These are phyloP conservation scores for Cyanophora paradoxa DNA, from an alignment of 78 protist genomes.

Conservation along the genomic window DNA sequence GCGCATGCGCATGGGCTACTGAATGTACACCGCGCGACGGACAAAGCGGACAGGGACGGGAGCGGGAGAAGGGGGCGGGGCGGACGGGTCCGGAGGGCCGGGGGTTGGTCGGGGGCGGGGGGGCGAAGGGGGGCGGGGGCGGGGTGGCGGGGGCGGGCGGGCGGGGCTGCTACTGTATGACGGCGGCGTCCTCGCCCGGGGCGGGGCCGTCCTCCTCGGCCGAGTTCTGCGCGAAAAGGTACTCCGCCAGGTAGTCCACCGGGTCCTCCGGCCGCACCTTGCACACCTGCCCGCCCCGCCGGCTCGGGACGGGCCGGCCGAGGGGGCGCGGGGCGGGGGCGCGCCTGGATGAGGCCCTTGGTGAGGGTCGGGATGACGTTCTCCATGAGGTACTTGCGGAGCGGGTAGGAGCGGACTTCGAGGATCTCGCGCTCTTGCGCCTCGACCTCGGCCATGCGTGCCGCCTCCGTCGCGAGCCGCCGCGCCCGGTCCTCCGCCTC, in stretches of 20 bases:
- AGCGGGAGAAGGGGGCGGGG: too few species aligned
- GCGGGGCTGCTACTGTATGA: too few species aligned
- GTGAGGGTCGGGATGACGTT: slow-evolving; percentile 65
- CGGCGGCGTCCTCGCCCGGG: too few species aligned
- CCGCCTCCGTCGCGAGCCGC: neutral
- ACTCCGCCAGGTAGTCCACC: slow-evolving; percentile 65
- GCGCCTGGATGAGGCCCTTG: slow-evolving; percentile 2
- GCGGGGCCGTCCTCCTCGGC: too few species aligned
- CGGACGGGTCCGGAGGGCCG: too few species aligned
- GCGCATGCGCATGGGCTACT: too few species aligned
- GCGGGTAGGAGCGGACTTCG: slow-evolving; percentile 31
- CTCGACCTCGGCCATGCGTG: neutral
- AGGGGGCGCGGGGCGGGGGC: neutral
- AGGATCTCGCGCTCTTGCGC: slow-evolving; percentile 32
- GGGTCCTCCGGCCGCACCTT: slow-evolving; percentile 67
- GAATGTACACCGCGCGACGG: too few species aligned
- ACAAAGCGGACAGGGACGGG: too few species aligned
- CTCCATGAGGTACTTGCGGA: slow-evolving; percentile 41
- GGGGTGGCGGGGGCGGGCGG: too few species aligned
- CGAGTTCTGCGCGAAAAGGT: slow-evolving; percentile 38
- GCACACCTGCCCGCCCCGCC: too few species aligned
- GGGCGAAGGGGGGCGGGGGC: too few species aligned
- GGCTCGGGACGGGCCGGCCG: neutral
- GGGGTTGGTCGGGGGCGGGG: too few species aligned
- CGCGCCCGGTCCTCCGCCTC: neutral